phyloP scores from a whole-genome alignment of 495 filamentous ascomycete species.

The Daldinia loculata region DNA sequence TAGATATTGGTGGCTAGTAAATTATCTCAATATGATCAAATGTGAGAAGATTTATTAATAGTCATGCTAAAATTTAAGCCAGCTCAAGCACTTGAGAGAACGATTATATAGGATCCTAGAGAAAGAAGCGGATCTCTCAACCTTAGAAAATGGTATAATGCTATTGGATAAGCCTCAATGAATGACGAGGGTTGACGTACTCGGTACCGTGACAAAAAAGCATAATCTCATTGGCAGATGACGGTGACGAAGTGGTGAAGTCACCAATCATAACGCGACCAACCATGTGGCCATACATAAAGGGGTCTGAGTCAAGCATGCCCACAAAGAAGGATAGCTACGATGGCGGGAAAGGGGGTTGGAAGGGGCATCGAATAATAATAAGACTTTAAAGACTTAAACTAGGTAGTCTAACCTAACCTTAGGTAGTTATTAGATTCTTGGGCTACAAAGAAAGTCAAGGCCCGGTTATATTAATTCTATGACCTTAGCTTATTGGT shows the following conservation, averaged over 20 bases:
- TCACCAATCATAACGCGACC: conserved; percentile 14
- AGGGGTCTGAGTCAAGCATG: conserved; percentile 9
- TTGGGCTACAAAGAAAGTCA: too few relatives aligned
- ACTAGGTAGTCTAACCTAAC: too few relatives aligned
- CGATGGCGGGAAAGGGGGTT: not conserved
- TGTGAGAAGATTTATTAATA: not conserved
- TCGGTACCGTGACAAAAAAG: not conserved
- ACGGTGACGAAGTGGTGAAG: conserved; percentile 27
- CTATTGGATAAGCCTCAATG: not conserved
- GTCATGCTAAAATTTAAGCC: too few relatives aligned
- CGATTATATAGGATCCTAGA: conserved; percentile 19
- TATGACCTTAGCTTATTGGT: too few relatives aligned
- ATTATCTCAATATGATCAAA: not conserved
- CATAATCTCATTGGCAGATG: not conserved
- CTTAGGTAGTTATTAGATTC: too few relatives aligned
- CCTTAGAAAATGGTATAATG: not conserved
- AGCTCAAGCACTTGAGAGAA: not conserved
- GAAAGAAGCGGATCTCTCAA: not conserved
- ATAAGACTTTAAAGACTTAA: not conserved
- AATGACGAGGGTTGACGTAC: conserved; percentile 3
- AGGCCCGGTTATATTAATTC: too few relatives aligned
- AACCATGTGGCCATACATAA: conserved; percentile 7
- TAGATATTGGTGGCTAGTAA: not conserved
- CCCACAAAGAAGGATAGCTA: not conserved
- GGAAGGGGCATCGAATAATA: not conserved